These are phyloP conservation scores for Mytilinidion resinicola DNA, from an alignment of 495 filamentous ascomycete genomes.

Conservation along the genomic window DNA sequence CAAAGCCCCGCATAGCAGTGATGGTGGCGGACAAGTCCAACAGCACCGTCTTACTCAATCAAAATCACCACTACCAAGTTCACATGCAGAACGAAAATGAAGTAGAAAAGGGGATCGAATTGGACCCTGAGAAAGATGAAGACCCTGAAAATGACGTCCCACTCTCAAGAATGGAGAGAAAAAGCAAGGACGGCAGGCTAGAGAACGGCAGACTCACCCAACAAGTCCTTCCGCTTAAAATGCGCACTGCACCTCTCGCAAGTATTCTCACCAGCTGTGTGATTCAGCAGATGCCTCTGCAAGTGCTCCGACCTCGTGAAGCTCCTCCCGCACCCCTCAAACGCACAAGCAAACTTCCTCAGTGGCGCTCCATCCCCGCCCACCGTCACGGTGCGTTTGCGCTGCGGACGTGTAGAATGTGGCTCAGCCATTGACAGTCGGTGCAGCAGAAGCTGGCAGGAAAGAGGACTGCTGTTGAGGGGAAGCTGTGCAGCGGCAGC, in stretches of 20 bases:
- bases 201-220: conserved; percentile 38
- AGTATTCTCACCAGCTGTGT: conserved; percentile 48
- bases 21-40: neutral
- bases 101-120: neutral
- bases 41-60: neutral
- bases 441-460: too few relatives aligned
- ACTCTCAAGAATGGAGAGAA: conserved; percentile 3
- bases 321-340: conserved; percentile 46
- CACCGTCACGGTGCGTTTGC: neutral
- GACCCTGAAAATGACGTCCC: neutral
- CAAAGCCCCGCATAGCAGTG: neutral
- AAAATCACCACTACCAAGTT: neutral
- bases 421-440: too few relatives aligned
- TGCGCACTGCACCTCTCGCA: conserved; percentile 53
- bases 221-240: conserved; percentile 50
- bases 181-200: neutral
- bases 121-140: neutral
- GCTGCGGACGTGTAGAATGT: too few relatives aligned
- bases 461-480: too few relatives aligned
- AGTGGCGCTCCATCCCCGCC: neutral
- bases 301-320: conserved; percentile 56
- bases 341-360: conserved; percentile 42
- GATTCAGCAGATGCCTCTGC: conserved; percentile 53
- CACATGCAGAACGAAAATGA: neutral
- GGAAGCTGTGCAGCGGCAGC: too few relatives aligned